A percentile compares a stretch with the other conserved stretches of the same genome.
Conservation (phyloP, 2,329 filamentous ascomycete species). For the Arthrobotrys conoides region DNA sequence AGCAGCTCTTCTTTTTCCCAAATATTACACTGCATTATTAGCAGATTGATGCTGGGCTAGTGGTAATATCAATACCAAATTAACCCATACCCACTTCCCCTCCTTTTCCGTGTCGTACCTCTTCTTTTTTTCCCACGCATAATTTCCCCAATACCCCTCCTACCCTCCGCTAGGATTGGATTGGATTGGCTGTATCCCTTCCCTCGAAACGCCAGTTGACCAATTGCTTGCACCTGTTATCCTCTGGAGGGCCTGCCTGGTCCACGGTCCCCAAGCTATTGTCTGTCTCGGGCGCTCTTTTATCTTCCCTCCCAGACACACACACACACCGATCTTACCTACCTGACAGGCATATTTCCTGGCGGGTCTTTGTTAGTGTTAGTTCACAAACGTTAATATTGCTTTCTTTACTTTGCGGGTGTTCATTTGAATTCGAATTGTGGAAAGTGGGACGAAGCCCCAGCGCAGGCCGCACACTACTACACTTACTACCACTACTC, state of each 20-base stretch:
- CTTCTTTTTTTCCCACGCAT: conserved; percentile 40
- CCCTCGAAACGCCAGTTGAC: conserved; percentile 60
- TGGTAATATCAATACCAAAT: conserved; percentile 60
- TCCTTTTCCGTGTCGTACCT: conserved; percentile 57
- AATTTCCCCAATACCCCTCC: conserved; percentile 60
- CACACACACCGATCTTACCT: conserved; percentile 17
- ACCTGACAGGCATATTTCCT: not conserved
- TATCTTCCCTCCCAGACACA: conserved; percentile 29
- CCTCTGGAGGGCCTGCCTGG: conserved; percentile 58
- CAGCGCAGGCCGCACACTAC: conserved; percentile 60
- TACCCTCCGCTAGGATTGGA: conserved; percentile 55
- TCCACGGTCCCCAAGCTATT: conserved; percentile 60
- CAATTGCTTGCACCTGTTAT: conserved; percentile 60
- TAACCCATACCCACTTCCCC: conserved; percentile 58
- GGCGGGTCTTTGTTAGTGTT: conserved; percentile 57
- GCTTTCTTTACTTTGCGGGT: conserved; percentile 47
- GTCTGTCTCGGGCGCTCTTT: conserved; percentile 48
- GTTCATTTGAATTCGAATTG: conserved; percentile 55
- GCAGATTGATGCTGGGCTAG: conserved; percentile 44
- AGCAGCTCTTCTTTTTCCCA: conserved; percentile 27
- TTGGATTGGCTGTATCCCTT: conserved; percentile 49
- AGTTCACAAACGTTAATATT: conserved; percentile 53
- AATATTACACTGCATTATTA: conserved; percentile 60
- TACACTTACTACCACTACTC: conserved; percentile 2
- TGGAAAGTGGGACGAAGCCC: conserved; percentile 61